phyloP scores from a whole-genome alignment of 352 stramenopile genomes.

The Pythium insidiosum region DNA sequence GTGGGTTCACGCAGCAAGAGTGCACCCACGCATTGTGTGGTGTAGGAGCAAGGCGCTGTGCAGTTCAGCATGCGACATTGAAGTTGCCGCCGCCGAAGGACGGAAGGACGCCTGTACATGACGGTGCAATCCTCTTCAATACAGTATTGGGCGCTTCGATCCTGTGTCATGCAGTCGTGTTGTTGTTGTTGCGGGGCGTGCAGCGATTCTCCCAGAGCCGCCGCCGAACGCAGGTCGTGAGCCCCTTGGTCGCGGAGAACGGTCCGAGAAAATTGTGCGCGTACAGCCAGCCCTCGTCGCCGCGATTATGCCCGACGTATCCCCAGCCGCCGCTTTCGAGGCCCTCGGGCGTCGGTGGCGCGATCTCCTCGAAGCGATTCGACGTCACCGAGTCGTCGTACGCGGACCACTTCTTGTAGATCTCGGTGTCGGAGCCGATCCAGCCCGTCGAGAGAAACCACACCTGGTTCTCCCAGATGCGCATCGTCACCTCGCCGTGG shows the following conservation, averaged over 20 bases:
- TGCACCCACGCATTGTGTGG: too few relatives aligned
- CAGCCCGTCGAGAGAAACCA: constrained; percentile 73
- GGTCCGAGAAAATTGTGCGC: constrained; percentile 62
- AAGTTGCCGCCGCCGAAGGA: too few relatives aligned
- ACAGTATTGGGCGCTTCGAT: too few relatives aligned
- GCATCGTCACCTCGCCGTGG: constrained; percentile 40
- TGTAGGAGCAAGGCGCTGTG: too few relatives aligned
- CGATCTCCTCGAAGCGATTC: constrained; percentile 58
- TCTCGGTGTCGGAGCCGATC: constrained; percentile 46
- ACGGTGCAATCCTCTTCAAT: too few relatives aligned
- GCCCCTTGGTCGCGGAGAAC: constrained; percentile 42
- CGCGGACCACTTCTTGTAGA: constrained; percentile 57
- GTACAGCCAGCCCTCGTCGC: constrained; percentile 83
- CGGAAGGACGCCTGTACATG: too few relatives aligned
- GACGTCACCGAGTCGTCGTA: constrained; percentile 56
- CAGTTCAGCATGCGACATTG: too few relatives aligned
- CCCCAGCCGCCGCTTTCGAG: constrained; percentile 60
- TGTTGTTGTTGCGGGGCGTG: constrained; percentile 11
- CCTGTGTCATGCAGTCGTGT: constrained; percentile 6
- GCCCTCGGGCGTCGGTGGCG: constrained; percentile 44
- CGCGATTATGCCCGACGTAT: constrained; percentile 69
- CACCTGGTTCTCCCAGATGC: constrained; percentile 82
- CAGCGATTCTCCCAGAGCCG: constrained; percentile 70
- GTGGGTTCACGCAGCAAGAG: too few relatives aligned
- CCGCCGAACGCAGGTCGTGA: constrained; percentile 51